Percentiles rank a stretch among this genome's conserved stretches.
These are phyloP conservation scores for Scytalidium sp. DNA, from an alignment of 2,329 filamentous ascomycete genomes.

Conservation along the genomic window DNA sequence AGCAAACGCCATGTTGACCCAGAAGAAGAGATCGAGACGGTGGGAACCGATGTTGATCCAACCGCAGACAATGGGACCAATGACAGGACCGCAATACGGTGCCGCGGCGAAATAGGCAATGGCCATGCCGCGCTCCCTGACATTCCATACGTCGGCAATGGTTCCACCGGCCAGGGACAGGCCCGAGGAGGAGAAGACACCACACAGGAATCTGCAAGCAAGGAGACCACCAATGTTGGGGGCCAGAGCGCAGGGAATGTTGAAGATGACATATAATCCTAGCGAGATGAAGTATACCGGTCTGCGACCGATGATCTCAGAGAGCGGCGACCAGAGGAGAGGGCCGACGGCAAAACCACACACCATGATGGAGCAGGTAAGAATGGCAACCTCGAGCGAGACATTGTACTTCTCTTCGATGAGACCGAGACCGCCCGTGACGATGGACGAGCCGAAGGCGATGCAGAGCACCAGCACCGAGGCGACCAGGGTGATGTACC, in stretches of 20 bases:
- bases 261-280: conserved; percentile 56
- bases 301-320: conserved; percentile 61
- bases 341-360: conserved; percentile 56
- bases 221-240: conserved; percentile 41
- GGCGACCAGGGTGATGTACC: conserved; percentile 23
- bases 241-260: conserved; percentile 60
- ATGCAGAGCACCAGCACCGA: conserved; percentile 30
- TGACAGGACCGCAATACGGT: conserved; percentile 61
- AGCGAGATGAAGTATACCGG: conserved; percentile 53
- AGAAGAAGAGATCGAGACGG: conserved; percentile 55
- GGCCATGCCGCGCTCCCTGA: conserved; percentile 46
- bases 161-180: conserved; percentile 51
- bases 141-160: conserved; percentile 38
- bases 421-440: conserved; percentile 31
- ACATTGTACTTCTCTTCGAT: conserved; percentile 22
- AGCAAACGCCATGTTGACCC: conserved; percentile 33
- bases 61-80: conserved; percentile 63
- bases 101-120: conserved; percentile 62
- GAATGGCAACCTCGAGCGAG: conserved; percentile 6
- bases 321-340: conserved; percentile 52
- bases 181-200: conserved; percentile 46
- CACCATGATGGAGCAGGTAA: conserved; percentile 48
- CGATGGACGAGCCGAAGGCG: conserved; percentile 33
- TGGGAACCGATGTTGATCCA: conserved; percentile 50
- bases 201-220: conserved; percentile 42